Evolutionary conservation across 2,329 filamentous ascomycete genomes (phyloP).

Genomic region (Fusarium papillatum): DNA sequence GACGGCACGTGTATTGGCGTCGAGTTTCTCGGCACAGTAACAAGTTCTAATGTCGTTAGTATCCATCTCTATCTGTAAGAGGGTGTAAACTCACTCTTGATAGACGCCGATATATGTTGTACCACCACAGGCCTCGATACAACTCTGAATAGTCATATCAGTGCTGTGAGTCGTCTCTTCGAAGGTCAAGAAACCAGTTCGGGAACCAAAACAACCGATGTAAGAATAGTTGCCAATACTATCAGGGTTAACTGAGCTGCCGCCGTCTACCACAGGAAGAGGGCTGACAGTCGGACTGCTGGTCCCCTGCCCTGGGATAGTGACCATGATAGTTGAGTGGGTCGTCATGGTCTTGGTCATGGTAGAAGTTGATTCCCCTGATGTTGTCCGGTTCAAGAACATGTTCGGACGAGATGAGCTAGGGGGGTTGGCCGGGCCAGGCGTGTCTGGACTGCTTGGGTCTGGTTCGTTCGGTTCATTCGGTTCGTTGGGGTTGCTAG

Average conservation of each 20-base stretch:
- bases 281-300: slow-evolving; percentile 24
- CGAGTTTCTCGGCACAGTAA: slow-evolving; percentile 60
- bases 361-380: slow-evolving; percentile 42
- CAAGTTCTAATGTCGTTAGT: slow-evolving; percentile 49
- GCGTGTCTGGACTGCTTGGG: not conserved
- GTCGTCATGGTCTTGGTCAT: slow-evolving; percentile 43
- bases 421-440: slow-evolving; percentile 5
- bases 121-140: slow-evolving; percentile 53
- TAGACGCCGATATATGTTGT: slow-evolving; percentile 56
- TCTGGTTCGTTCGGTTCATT: not conserved
- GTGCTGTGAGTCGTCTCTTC: slow-evolving; percentile 41
- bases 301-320: slow-evolving; percentile 35
- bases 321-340: slow-evolving; percentile 44
- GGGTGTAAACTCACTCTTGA: slow-evolving; percentile 33
- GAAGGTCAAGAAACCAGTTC: slow-evolving; percentile 53
- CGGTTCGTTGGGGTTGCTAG: not conserved
- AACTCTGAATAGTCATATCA: slow-evolving; percentile 56
- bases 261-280: slow-evolving; percentile 19
- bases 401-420: not conserved
- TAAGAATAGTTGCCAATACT: slow-evolving; percentile 50
- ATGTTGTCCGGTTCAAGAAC: not conserved
- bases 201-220: slow-evolving; percentile 59
- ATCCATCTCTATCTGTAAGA: not conserved
- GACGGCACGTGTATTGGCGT: slow-evolving; percentile 54
- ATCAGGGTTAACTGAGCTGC: slow-evolving; percentile 46